Conservation (phyloP, 169 alveolate species). For the Plasmodium malariae region DNA sequence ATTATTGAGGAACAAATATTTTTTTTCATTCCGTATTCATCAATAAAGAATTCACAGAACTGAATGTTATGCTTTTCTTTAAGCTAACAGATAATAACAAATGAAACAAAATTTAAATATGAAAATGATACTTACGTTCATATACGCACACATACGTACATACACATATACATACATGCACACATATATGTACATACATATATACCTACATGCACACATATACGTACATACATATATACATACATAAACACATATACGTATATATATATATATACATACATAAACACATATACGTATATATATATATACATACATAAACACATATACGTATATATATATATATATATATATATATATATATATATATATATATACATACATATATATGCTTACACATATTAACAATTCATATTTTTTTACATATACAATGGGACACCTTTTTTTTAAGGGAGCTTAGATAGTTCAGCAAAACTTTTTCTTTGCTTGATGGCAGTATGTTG, state of each 20-base stretch:
- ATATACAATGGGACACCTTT: slow-evolving; percentile 14
- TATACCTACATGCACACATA: neutral
- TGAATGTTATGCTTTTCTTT: slow-evolving; percentile 23
- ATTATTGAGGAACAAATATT: slow-evolving; percentile 66
- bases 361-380: neutral
- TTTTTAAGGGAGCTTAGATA: slow-evolving; percentile 19
- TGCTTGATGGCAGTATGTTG: slow-evolving; percentile 29
- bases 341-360: neutral
- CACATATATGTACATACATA: neutral
- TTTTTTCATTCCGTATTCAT: slow-evolving; percentile 60
- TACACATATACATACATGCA: neutral
- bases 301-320: too few relatives aligned
- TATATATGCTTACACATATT: neutral
- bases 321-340: neutral
- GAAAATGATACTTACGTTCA: too few relatives aligned
- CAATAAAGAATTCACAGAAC: slow-evolving; percentile 57
- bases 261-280: too few relatives aligned
- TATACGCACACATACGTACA: neutral
- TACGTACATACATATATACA: neutral
- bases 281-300: too few relatives aligned
- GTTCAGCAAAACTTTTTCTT: slow-evolving; percentile 30
- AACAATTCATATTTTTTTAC: too few relatives aligned
- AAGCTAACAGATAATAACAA: slow-evolving; percentile 20
- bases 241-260: too few relatives aligned
- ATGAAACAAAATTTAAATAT: too few relatives aligned